Conservation (phyloP, 83 land plant genomes). For the Thuja plicata region DNA sequence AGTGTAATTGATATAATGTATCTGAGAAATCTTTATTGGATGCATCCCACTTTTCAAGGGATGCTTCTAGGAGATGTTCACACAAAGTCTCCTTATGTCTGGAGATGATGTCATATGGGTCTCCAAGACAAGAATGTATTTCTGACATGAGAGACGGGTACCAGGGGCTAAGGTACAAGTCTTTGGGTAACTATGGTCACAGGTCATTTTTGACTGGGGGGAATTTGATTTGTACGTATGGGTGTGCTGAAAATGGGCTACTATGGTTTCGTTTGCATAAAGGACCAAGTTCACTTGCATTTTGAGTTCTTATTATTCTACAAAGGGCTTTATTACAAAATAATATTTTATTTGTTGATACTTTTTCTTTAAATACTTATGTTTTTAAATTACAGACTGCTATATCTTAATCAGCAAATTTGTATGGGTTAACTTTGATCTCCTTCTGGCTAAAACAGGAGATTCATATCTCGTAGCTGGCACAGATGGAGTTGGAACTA, state of each 20-base stretch:
- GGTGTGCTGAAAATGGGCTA: neutral
- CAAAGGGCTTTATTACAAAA: neutral
- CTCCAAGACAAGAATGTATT: too few species aligned
- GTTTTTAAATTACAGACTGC: neutral
- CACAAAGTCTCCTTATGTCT: too few species aligned
- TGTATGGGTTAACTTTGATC: neutral
- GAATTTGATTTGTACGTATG: neutral
- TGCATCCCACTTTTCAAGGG: too few species aligned
- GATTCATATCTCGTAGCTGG: slow-evolving; percentile 97
- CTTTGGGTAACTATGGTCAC: neutral
- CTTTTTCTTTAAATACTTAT: neutral
- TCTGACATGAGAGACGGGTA: too few species aligned
- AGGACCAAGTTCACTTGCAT: neutral
- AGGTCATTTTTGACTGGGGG: neutral
- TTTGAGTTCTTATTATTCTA: neutral
- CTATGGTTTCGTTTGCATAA: neutral
- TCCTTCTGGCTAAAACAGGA: slow-evolving; percentile 39
- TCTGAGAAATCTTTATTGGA: too few species aligned
- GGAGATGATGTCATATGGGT: too few species aligned
- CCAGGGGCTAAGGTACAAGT: too few species aligned
- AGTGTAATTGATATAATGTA: too few species aligned
- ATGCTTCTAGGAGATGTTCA: too few species aligned
- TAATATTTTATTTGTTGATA: neutral
- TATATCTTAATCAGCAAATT: neutral
- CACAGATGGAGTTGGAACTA: slow-evolving; percentile 99